phyloP scores from a whole-genome alignment of 78 protist species.

The Dictyostelium purpureum region DNA sequence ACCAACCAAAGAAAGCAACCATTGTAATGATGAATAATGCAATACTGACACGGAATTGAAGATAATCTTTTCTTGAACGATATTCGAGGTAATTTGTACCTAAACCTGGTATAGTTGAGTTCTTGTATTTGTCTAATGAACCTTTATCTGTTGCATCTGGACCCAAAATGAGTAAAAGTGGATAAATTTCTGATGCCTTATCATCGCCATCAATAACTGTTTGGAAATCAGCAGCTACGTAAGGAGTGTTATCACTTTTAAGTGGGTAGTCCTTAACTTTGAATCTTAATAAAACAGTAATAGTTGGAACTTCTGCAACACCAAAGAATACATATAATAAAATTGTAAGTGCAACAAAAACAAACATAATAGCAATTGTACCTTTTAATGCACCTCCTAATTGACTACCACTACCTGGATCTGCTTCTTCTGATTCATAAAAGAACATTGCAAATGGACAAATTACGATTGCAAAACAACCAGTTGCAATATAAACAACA shows the following conservation, averaged over 20 bases:
- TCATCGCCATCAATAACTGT: background rate
- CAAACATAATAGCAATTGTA: conserved; percentile 37
- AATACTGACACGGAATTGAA: conserved; percentile 71
- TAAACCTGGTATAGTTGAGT: background rate
- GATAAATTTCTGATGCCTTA: background rate
- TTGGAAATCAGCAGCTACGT: too few species aligned
- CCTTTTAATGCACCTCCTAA: conserved; percentile 71
- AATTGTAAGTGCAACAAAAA: conserved; percentile 16
- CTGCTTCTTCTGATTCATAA: conserved; percentile 93
- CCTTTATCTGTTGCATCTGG: too few species aligned
- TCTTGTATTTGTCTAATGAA: too few species aligned
- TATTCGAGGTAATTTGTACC: background rate
- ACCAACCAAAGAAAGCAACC: conserved; percentile 85
- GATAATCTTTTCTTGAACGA: background rate
- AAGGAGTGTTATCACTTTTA: too few species aligned
- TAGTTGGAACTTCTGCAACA: conserved; percentile 68
- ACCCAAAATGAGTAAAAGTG: too few species aligned
- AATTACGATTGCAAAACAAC: conserved; percentile 72
- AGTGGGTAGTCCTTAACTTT: too few species aligned
- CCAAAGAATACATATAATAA: conserved; percentile 63
- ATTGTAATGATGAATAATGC: conserved; percentile 84
- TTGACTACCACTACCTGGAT: conserved; percentile 34
- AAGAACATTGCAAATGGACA: conserved; percentile 92
- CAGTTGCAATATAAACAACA: conserved; percentile 56
- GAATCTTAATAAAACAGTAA: background rate